These are phyloP conservation scores for Heritiera fomes DNA, from an alignment of 345 rosid genomes.

Conservation along the genomic window DNA sequence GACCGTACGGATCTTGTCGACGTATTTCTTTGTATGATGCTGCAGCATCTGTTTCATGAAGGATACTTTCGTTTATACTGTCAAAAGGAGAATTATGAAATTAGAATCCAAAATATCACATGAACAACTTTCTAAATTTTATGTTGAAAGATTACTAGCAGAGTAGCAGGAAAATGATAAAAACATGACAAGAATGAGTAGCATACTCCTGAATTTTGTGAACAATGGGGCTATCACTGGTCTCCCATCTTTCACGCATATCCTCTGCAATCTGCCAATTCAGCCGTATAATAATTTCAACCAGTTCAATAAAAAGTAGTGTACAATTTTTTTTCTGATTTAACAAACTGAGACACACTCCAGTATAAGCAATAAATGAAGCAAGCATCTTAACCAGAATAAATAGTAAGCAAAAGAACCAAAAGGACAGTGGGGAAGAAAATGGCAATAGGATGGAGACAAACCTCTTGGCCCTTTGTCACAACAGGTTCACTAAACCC, in stretches of 20 bases:
- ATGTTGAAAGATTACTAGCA: neutral
- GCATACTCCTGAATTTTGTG: conserved; percentile 95
- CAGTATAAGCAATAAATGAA: neutral
- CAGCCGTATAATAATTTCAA: conserved; percentile 22
- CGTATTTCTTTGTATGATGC: conserved; percentile 81
- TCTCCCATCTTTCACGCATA: conserved; percentile 93
- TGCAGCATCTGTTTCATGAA: conserved; percentile 90
- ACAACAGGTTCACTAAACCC: conserved; percentile 88
- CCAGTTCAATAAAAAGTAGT: neutral
- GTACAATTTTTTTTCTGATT: neutral
- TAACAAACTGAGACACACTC: neutral
- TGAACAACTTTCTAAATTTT: neutral
- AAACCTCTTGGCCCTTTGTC: conserved; percentile 87
- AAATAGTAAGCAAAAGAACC: neutral
- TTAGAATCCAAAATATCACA: conserved; percentile 4
- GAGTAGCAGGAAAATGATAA: neutral
- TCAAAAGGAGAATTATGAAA: conserved; percentile 29
- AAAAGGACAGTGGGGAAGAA: neutral
- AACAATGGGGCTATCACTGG: conserved; percentile 87
- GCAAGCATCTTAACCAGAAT: neutral
- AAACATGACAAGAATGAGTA: conserved; percentile 12
- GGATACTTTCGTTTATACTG: conserved; percentile 81
- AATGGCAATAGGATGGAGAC: neutral
- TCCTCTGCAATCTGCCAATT: conserved; percentile 83
- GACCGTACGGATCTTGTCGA: conserved; percentile 86